Evolutionary conservation across 2,329 filamentous ascomycete species (phyloP), one percentile per base, ranked within the genome.

Genomic region (Periconia digitata): DNA sequence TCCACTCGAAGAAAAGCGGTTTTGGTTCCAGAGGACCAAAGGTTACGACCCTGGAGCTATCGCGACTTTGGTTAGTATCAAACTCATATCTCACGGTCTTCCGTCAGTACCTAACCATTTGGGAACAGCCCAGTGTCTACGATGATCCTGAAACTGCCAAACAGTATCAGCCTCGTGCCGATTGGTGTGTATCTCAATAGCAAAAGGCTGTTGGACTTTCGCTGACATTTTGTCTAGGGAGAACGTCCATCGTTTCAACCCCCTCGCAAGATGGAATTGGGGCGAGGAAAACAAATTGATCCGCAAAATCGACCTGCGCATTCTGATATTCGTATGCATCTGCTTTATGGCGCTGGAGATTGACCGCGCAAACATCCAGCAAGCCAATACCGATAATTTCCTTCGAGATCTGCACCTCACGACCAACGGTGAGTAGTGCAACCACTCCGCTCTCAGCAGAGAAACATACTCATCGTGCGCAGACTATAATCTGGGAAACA

Each of bases 281-380:
- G 56, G 44, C 13, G 55, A 62, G 49, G 58, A 60, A 21, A 23
- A 65, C 44, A 53, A 47, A 23, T 37, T 64, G 12, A 55, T 65
- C n/a, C 53, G 59, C 10, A 65, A 65, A 20, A 67, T 72, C 32
- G 68, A 72, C 53, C 6, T 53, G 8, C 59, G 60, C 10, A 69
- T 72, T 38, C 62, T 68, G 61, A 32, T 66, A 22, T 70, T 63
- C 45, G 62, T 69, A 50, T 78, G 78, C 27, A 56, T 79, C 49
- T 77, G 77, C 73, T 79, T 79, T 54, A 76, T 78, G 58, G 71
- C 75, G 0, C 71, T 82, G 22, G 78, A 82, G 51, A 66, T 81
- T 7, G 59, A 63, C 24, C 51, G 60, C 1, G 32, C 41, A n/a
- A 62, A 63, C 35, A 48, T 62, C 18, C 15, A 23, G 10, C 61